Percentiles rank a stretch among this genome's conserved stretches.
Conservation (phyloP, 495 filamentous ascomycete genomes). For the Articulospora tetracladia region DNA sequence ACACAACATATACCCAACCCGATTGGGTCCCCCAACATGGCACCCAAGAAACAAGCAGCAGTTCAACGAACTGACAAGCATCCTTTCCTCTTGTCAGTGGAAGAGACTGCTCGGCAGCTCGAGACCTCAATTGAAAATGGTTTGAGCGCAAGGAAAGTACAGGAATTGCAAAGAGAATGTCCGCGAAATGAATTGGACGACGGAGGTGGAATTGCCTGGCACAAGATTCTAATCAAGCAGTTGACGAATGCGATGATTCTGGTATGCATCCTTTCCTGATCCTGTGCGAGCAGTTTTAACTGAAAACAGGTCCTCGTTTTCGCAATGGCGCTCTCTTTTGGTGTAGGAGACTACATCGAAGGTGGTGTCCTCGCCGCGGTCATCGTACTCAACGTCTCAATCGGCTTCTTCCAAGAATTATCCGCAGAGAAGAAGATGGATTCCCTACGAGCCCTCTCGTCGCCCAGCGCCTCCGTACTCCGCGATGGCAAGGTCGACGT, state of each 20-base stretch:
- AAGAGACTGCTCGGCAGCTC: slow-evolving; percentile 49
- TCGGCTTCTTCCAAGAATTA: slow-evolving; percentile 79
- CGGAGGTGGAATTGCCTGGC: slow-evolving; percentile 56
- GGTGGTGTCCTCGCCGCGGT: slow-evolving; percentile 79
- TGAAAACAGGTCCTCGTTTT: slow-evolving; percentile 65
- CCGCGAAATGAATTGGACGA: slow-evolving; percentile 61
- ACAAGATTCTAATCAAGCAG: slow-evolving; percentile 63
- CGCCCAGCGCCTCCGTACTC: slow-evolving; percentile 73
- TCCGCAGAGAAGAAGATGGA: slow-evolving; percentile 85
- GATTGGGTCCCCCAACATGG: slow-evolving; percentile 12
- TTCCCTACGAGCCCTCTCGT: slow-evolving; percentile 69
- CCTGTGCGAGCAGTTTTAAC: slow-evolving; percentile 9
- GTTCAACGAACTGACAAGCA: slow-evolving; percentile 30
- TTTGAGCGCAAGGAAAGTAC: slow-evolving; percentile 45
- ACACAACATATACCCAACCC: neutral
- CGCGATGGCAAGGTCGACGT: slow-evolving; percentile 63
- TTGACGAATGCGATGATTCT: slow-evolving; percentile 65
- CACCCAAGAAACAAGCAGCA: slow-evolving; percentile 10
- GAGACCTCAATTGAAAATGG: slow-evolving; percentile 56
- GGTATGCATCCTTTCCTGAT: slow-evolving; percentile 34
- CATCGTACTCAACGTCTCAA: slow-evolving; percentile 76
- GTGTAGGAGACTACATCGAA: slow-evolving; percentile 76
- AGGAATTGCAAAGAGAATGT: slow-evolving; percentile 45
- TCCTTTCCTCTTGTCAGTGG: slow-evolving; percentile 46
- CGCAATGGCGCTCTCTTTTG: slow-evolving; percentile 81